A percentile compares a stretch with the other conserved stretches of the same genome.
phyloP scores from a whole-genome alignment of 2,329 filamentous ascomycete genomes.

The Botryotinia calthae region DNA sequence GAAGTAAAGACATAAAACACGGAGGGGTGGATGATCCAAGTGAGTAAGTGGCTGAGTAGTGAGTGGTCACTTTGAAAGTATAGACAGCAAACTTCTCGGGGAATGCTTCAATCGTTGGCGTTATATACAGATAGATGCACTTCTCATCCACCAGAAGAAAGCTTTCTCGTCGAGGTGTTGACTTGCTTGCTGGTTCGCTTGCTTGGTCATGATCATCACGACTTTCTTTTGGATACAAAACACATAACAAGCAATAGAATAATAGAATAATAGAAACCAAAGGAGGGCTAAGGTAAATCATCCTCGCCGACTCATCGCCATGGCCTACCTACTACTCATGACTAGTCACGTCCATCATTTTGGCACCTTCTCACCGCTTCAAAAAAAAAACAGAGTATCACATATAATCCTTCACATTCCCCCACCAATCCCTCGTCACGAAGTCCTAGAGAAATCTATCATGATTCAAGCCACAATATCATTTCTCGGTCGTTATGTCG shows the following conservation, averaged over 20 bases:
- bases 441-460: not conserved
- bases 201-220: not conserved
- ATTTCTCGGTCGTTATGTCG: constrained; percentile 10
- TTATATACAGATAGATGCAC: not conserved
- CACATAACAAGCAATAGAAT: not conserved
- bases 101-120: not conserved
- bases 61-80: not conserved
- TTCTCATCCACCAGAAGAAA: not conserved
- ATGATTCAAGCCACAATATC: constrained; percentile 5
- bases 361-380: not conserved
- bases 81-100: not conserved
- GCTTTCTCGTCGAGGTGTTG: not conserved
- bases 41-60: not conserved
- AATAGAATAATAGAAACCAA: not conserved
- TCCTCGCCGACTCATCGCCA: not conserved
- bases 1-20: not conserved
- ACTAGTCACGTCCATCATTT: not conserved
- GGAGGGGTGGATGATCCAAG: not conserved
- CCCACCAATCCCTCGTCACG: not conserved
- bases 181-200: not conserved
- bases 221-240: not conserved
- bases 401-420: not conserved
- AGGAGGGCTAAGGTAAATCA: not conserved
- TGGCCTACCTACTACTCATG: not conserved
- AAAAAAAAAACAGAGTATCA: not conserved